These are phyloP conservation scores for Hortaea sp. DNA, from an alignment of 2,329 filamentous ascomycete species.

Conservation along the genomic window DNA sequence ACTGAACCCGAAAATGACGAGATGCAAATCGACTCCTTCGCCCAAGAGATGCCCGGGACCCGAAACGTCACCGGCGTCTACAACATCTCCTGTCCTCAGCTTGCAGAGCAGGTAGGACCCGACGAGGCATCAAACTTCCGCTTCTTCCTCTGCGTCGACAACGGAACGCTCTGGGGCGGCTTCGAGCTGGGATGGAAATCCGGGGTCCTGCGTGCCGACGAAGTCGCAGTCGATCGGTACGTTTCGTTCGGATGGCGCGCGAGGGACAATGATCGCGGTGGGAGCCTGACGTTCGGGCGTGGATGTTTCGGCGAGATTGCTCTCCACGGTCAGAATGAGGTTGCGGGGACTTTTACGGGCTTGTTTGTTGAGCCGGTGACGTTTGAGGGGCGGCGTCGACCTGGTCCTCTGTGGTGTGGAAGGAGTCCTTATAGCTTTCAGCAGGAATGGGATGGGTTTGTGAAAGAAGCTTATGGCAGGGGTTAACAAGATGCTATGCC, in stretches of 20 bases:
- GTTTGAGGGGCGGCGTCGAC: slow-evolving; percentile 15
- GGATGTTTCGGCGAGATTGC: slow-evolving; percentile 25
- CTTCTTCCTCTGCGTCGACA: slow-evolving; percentile 31
- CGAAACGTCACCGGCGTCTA: slow-evolving; percentile 37
- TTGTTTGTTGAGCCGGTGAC: slow-evolving; percentile 19
- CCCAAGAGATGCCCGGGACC: slow-evolving; percentile 1
- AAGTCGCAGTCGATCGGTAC: slow-evolving; percentile 11
- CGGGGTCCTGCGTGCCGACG: slow-evolving; percentile 34
- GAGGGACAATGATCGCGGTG: slow-evolving; percentile 14
- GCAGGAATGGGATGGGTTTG: slow-evolving; percentile 5
- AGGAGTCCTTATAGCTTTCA: slow-evolving; percentile 7
- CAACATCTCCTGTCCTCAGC: slow-evolving; percentile 22
- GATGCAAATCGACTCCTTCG: slow-evolving; percentile 11
- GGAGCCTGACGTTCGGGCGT: slow-evolving; percentile 22
- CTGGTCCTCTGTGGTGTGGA: slow-evolving; percentile 5
- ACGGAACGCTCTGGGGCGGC: slow-evolving; percentile 34
- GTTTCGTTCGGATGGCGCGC: slow-evolving; percentile 24
- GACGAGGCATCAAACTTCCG: slow-evolving; percentile 18
- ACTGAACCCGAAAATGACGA: slow-evolving; percentile 10
- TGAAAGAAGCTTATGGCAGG: slow-evolving; percentile 1
- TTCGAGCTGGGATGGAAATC: slow-evolving; percentile 36
- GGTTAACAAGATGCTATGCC: too few species aligned
- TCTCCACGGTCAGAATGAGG: slow-evolving; percentile 14
- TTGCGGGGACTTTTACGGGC: slow-evolving; percentile 17
- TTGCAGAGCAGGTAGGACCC: slow-evolving; percentile 9